phyloP scores from a whole-genome alignment of 768 basidiomycete genomes.

The Russula brevipes region DNA sequence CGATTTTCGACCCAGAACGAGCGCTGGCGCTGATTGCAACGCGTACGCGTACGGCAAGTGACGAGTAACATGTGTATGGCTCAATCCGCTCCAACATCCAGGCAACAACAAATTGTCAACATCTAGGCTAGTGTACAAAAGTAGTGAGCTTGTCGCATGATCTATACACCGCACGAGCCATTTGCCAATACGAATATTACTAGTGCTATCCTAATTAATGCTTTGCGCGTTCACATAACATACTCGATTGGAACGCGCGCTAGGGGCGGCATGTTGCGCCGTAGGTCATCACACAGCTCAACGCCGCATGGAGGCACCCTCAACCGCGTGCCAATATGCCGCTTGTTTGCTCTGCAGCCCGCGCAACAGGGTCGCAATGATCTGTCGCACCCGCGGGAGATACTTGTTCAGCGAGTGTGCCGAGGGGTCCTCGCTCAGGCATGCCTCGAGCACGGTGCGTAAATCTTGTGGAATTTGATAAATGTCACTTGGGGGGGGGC shows the following conservation, averaged over 20 bases:
- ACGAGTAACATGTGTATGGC: neutral
- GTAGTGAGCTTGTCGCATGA: neutral
- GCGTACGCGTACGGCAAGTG: too few species aligned
- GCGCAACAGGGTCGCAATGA: constrained; percentile 37
- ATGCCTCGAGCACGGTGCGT: constrained; percentile 39
- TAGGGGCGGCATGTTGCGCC: neutral
- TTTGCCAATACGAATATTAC: constrained; percentile 2
- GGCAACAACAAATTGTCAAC: neutral
- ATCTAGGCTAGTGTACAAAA: constrained; percentile 7
- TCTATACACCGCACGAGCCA: neutral
- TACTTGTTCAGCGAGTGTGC: constrained; percentile 34
- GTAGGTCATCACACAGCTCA: neutral
- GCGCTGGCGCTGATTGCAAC: too few species aligned
- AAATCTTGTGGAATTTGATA: constrained; percentile 37
- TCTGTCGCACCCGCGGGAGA: constrained; percentile 36
- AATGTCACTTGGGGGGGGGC: constrained; percentile 34
- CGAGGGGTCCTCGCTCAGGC: constrained; percentile 41
- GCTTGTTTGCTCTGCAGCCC: constrained; percentile 41
- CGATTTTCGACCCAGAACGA: neutral
- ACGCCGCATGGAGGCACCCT: constrained; percentile 6
- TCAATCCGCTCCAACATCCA: neutral
- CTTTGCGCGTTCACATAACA: neutral
- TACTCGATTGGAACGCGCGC: neutral
- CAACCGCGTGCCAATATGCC: constrained; percentile 34
- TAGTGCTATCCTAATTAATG: neutral